Conservation (phyloP, 306 rosid genomes). For the Cyamopsis tetragonoloba region DNA sequence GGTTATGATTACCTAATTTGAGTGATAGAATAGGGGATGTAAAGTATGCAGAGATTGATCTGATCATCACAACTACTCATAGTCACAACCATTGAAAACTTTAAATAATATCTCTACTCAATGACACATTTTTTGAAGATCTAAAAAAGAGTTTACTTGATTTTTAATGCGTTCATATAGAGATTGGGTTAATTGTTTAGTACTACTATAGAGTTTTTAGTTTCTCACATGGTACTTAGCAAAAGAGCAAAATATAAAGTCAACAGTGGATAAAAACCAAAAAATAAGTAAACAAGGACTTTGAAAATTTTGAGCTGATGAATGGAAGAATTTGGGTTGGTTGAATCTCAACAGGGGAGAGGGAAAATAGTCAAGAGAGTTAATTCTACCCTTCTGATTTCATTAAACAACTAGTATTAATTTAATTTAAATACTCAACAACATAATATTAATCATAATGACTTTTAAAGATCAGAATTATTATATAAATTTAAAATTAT, state of each 20-base stretch:
- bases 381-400: background rate
- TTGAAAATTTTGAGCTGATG: background rate
- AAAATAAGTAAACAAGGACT: background rate
- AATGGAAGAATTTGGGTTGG: background rate
- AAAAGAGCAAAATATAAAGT: background rate
- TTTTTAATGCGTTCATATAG: background rate
- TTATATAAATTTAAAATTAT: too few species aligned
- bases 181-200: too few species aligned
- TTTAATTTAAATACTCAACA: background rate
- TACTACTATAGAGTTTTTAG: background rate
- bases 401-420: background rate
- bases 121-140: too few species aligned
- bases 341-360: background rate
- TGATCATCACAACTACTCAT: background rate
- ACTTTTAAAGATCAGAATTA: too few species aligned
- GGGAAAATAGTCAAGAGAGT: background rate
- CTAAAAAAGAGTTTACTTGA: too few species aligned
- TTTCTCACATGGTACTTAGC: background rate
- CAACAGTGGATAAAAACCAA: conserved; percentile 3
- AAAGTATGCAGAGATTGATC: background rate
- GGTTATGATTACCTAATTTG: background rate
- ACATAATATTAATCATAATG: background rate
- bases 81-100: background rate
- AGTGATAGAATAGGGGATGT: background rate
- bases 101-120: too few species aligned